phyloP scores from a whole-genome alignment of 371 early-diverging fungal genomes.

The Mucor sp. region DNA sequence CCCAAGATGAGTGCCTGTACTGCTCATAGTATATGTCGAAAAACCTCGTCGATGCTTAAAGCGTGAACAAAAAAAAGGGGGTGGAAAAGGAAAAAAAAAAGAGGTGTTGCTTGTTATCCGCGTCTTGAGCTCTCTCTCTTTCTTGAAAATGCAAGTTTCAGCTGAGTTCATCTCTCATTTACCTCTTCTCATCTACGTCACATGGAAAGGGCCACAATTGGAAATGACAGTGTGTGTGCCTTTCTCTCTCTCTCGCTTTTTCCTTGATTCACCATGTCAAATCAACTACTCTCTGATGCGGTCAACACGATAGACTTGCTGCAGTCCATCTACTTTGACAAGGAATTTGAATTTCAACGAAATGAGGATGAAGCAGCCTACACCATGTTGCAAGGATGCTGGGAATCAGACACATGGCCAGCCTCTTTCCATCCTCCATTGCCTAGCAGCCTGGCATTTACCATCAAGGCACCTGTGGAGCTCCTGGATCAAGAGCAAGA shows the following conservation, averaged over 20 bases:
- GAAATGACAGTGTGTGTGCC: no score
- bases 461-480: slow-evolving; percentile 23
- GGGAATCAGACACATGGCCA: slow-evolving; percentile 7
- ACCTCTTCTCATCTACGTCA: neutral
- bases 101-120: neutral
- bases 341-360: slow-evolving; percentile 23
- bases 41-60: neutral
- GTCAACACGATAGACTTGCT: slow-evolving; percentile 22
- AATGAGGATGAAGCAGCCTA: slow-evolving; percentile 10
- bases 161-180: neutral
- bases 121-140: neutral
- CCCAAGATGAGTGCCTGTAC: slow-evolving; percentile 44
- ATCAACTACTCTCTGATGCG: slow-evolving; percentile 13
- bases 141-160: neutral
- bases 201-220: neutral
- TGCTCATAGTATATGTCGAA: slow-evolving; percentile 15
- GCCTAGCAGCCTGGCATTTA: slow-evolving; percentile 7
- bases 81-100: neutral
- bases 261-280: neutral
- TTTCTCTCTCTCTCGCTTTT: neutral
- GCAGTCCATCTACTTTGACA: slow-evolving; percentile 26
- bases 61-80: neutral
- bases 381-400: neutral
- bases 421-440: neutral
- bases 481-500: neutral